A percentile compares a stretch with the other conserved stretches of the same genome.
These are phyloP conservation scores for Epichloe coenophiala DNA, from an alignment of 2,329 filamentous ascomycete species.

Conservation along the genomic window DNA sequence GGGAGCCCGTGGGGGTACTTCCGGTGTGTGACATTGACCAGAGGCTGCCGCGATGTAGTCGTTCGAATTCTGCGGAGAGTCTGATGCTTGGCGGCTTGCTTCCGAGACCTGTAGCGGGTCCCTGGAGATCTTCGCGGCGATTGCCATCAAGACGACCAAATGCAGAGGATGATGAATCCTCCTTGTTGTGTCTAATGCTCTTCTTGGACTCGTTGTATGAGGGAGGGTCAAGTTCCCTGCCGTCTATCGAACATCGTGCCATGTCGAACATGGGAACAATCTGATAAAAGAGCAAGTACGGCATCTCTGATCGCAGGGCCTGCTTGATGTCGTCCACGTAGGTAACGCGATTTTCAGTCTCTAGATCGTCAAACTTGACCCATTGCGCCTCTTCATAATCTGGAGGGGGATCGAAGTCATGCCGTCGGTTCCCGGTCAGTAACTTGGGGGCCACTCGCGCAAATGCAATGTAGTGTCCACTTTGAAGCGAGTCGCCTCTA, in stretches of 20 bases:
- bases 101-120: slow-evolving; percentile 11
- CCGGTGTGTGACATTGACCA: slow-evolving; percentile 23
- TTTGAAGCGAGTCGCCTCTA: slow-evolving; percentile 70
- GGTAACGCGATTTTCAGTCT: slow-evolving; percentile 51
- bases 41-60: slow-evolving; percentile 32
- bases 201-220: slow-evolving; percentile 42
- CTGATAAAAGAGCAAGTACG: slow-evolving; percentile 91
- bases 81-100: slow-evolving; percentile 36
- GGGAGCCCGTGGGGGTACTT: slow-evolving; percentile 21
- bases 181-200: slow-evolving; percentile 16
- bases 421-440: slow-evolving; percentile 44
- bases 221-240: slow-evolving; percentile 37
- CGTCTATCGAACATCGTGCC: slow-evolving; percentile 32
- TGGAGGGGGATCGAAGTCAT: slow-evolving; percentile 43
- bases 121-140: slow-evolving; percentile 14
- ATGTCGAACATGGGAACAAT: slow-evolving; percentile 75
- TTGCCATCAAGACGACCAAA: background rate
- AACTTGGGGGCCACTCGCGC: slow-evolving; percentile 58
- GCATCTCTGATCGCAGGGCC: slow-evolving; percentile 73
- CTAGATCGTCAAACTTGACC: slow-evolving; percentile 88
- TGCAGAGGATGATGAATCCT: slow-evolving; percentile 6
- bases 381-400: slow-evolving; percentile 63
- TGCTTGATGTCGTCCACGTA: slow-evolving; percentile 66
- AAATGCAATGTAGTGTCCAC: slow-evolving; percentile 83
- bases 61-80: slow-evolving; percentile 41